Evolutionary conservation across 163 green algal genomes (phyloP), one percentile per base, ranked within the genome.

Genomic region (Coccomyxa subellipsoidea): DNA sequence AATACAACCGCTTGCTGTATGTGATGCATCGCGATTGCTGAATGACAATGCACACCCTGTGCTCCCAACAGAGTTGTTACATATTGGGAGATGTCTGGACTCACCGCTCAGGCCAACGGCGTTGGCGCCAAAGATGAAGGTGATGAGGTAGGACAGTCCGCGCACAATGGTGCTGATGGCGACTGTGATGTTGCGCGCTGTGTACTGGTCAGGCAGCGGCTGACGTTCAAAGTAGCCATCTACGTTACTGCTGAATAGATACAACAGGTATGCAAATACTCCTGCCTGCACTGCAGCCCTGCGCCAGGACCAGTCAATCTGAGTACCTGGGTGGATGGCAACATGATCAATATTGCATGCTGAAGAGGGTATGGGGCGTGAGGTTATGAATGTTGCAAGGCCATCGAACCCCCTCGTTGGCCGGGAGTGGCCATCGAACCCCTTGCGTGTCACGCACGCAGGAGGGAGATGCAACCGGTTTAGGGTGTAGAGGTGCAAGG

Each of bases 41-140:
- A n/a, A n/a, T n/a, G n/a, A n/a, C n/a, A n/a, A n/a, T n/a, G n/a
- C n/a, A n/a, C n/a, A n/a, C n/a, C n/a, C n/a, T n/a, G n/a, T n/a
- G n/a, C n/a, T n/a, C n/a, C n/a, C n/a, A n/a, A n/a, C n/a, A n/a
- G n/a, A n/a, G n/a, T n/a, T n/a, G n/a, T 59, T 8, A 21, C 47
- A 27, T 59, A 2, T 27, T 12, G 47, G 21, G 21, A 27, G 4
- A 79, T 6, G 75, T 35, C 18, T 27, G 75, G 37, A 31, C 38
- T 59, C 76, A 88, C 90, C 91, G 36, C 87, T 54, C 38, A 98
- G 86, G 7, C 95, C 95, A 27, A 97, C 75, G 6, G 89, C 83
- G 79, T 98, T 98, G 59, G 93, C 92, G 2, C 85, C 93, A 81
- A 97, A 98, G 83, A 98, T 94, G 84, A 98, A 98, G 2, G 94